A percentile compares a stretch with the other conserved stretches of the same genome.
Conservation (phyloP, 1,284 basidiomycete genomes). For the Tilletia caries region DNA sequence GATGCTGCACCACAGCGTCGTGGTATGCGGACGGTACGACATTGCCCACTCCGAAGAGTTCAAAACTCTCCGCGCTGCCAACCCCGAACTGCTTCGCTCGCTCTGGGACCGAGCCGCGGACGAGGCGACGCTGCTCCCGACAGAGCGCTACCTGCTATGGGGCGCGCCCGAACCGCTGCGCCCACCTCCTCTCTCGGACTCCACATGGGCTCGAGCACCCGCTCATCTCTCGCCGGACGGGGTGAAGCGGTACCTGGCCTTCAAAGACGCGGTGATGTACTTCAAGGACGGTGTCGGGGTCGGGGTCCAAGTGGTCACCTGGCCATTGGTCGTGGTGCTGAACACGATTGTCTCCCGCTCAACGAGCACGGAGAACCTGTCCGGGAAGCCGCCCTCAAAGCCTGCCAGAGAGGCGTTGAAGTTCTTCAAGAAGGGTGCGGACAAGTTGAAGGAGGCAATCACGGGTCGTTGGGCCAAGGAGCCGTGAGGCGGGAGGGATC, state of each 20-base stretch:
- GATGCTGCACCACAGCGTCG: slow-evolving; percentile 12
- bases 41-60: background rate
- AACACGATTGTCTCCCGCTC: background rate
- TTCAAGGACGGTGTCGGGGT: background rate
- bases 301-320: background rate
- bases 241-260: background rate
- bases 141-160: slow-evolving; percentile 1
- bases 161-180: background rate
- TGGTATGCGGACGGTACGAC: slow-evolving; percentile 5
- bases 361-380: slow-evolving; percentile 11
- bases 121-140: background rate
- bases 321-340: background rate
- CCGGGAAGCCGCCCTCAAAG: background rate
- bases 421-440: background rate
- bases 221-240: background rate
- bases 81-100: background rate
- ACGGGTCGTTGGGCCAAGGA: background rate
- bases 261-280: slow-evolving; percentile 5
- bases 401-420: background rate
- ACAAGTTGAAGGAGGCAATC: background rate
- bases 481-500: background rate
- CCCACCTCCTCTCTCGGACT: background rate
- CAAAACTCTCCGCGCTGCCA: background rate
- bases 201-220: slow-evolving; percentile 4
- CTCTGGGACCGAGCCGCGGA: background rate